Evolutionary conservation across 2,329 filamentous ascomycete species (phyloP), one percentile per base, ranked within the genome.

Genomic region (Botryotinia calthae): DNA sequence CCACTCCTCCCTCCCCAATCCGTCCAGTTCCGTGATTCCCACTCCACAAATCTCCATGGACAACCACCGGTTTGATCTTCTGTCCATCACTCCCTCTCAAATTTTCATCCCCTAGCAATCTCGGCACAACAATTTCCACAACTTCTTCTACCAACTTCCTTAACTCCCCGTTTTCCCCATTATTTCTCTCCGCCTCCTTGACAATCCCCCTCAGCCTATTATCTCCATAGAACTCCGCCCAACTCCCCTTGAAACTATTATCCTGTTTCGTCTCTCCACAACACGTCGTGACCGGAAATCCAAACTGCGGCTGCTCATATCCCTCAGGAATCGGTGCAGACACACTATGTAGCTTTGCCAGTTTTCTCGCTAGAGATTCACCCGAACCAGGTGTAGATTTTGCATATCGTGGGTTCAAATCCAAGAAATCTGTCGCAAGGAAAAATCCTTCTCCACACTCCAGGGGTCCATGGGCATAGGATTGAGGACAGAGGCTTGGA

Each of bases 31-130:
- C 88, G 67, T 92, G 89, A 81, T 98, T 98, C 0, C 95, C 95
- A 76, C 90, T 92, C 95, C 95, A 98, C n/a, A 98, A 82, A 83
- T 98, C 95, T 0, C 95, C 95, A 79, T 98, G 95, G 0, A 97
- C 85, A 9, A 97, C 87, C 0, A 96, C 94, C 0, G 95, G 94
- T n/a, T 81, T 84, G 40, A 96, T 86, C 0, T 88, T 83, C 6
- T 87, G 86, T 0, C 83, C 83, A 59, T 65, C 31, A 28, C 81
- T 78, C 74, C 83, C 84, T 58, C 87, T 89, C 18, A 97, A 81
- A 79, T 90, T 88, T 0, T 83, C 85, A 70, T 93, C 89, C 0
- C 90, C 89, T 20, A 98, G 83, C n/a, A 98, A 82, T 1, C 91
- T 84, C 0, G 94, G 93, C 1, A 97, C 93, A 0, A 97, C 91